phyloP scores from a whole-genome alignment of 331 rosid genomes.

The Phaseolus coccineus region DNA sequence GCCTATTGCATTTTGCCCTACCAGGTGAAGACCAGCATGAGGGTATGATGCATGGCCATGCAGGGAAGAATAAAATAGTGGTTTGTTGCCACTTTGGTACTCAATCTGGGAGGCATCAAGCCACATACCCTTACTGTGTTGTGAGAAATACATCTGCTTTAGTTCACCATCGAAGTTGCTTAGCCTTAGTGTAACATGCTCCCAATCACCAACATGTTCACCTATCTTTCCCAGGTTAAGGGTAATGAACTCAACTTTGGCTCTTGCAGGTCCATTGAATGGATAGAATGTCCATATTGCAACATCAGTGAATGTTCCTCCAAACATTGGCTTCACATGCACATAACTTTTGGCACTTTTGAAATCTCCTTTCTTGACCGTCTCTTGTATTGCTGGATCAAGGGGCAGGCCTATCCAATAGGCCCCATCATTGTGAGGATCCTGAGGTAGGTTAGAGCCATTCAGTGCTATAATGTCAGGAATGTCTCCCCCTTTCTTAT shows the following conservation, averaged over 20 bases:
- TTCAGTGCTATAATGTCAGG: constrained; percentile 47
- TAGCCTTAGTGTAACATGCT: constrained; percentile 60
- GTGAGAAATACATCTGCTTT: constrained; percentile 57
- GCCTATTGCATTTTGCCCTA: constrained; percentile 56
- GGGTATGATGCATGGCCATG: constrained; percentile 77
- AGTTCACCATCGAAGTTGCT: constrained; percentile 24
- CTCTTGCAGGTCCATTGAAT: constrained; percentile 74
- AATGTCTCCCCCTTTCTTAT: constrained; percentile 48
- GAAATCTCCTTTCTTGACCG: constrained; percentile 67
- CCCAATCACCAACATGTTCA: constrained; percentile 89
- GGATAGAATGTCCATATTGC: constrained; percentile 81
- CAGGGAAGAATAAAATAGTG: constrained; percentile 63
- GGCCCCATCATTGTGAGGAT: constrained; percentile 66
- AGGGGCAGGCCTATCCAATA: constrained; percentile 77
- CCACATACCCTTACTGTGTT: constrained; percentile 75
- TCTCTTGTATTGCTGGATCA: constrained; percentile 52
- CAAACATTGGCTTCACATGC: constrained; percentile 78
- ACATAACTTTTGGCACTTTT: constrained; percentile 48
- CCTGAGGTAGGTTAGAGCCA: constrained; percentile 77
- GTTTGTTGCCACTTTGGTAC: constrained; percentile 49
- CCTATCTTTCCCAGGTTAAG: constrained; percentile 66
- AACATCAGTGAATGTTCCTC: constrained; percentile 77
- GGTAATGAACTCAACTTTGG: constrained; percentile 52
- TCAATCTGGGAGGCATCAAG: constrained; percentile 65
- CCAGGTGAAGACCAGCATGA: constrained; percentile 59